Evolutionary conservation across 352 stramenopile genomes (phyloP).

Genomic region (Pythium guiyangense): DNA sequence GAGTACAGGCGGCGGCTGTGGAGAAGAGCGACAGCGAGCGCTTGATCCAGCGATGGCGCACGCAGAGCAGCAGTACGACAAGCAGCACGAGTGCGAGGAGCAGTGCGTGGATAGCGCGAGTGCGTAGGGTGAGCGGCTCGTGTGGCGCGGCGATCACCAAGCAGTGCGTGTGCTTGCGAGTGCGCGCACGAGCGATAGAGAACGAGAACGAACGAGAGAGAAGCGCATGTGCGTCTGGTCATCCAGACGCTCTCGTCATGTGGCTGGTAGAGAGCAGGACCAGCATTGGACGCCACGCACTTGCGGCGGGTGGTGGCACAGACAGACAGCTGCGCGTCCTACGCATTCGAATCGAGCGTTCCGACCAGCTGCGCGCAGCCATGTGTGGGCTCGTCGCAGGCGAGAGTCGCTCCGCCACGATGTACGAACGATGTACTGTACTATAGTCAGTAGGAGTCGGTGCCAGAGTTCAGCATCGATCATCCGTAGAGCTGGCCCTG

Average conservation of each 20-base stretch:
- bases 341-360: neutral
- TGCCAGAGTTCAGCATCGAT: neutral
- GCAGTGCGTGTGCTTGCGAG: neutral
- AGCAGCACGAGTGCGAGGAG: neutral
- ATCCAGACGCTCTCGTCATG: neutral
- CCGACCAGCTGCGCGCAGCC: no score
- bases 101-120: neutral
- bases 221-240: neutral
- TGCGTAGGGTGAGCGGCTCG: no score
- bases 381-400: no score
- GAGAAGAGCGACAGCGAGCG: neutral
- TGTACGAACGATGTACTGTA: no score
- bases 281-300: neutral
- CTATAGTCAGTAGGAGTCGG: neutral
- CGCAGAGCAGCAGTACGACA: neutral
- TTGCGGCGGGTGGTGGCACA: neutral
- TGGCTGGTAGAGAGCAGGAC: neutral
- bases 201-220: neutral
- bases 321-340: neutral
- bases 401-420: no score
- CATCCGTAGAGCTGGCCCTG: slow-evolving; percentile 5
- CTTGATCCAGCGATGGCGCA: neutral
- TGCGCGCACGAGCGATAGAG: neutral
- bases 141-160: neutral
- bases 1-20: no score